Evolutionary conservation across 495 filamentous ascomycete genomes (phyloP), one percentile per base, ranked within the genome.

Genomic region (Xeromyces bisporus): DNA sequence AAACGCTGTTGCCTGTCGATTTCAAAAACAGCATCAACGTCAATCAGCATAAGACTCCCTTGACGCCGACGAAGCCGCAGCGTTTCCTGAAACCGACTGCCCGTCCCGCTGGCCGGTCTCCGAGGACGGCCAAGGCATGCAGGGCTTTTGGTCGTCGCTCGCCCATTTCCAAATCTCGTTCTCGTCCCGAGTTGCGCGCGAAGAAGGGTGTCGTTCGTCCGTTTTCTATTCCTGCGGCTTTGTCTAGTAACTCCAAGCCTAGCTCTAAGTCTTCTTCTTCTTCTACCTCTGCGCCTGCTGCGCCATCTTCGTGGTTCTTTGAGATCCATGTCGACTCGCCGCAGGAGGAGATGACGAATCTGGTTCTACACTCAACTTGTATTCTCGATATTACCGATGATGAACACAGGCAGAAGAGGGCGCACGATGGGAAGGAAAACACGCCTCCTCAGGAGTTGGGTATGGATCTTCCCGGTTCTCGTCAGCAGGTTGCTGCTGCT

Each of bases 301-400:
- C 58, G 26, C 71, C 67, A 15, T 69, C 71, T 14, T 67, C 68
- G 10, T 94, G 87, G 87, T 76, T 77, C 58, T 96, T 96, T 50
- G 75, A 84, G 25, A 96, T 97, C 51, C 75, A 97, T 45, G 86
- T 93, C 47, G 89, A 97, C 53, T 80, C 80, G 0, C 69, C 71
- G 18, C 79, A 91, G 41, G 81, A 97, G 41, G 73, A 86, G 43
- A 77, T 83, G 52, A 77, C 81, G 32, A 94, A 91, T 46, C 56
- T 92, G 2, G 80, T 96, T 62, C 77, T 93, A 46, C 87, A 94
- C 55, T 79, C 75, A 18, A 82, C 89, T 13, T 70, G 73, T 43
- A 76, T 75, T 0, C 69, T 97, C 0, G 87, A 96, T 45, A 85
- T 97, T 51, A 62, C 60, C 23, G 64, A 69, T 5, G 73, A 78